Percentiles rank a stretch among this genome's conserved stretches.
Conservation (phyloP, 345 rosid species). For the Raphanus sativus region DNA sequence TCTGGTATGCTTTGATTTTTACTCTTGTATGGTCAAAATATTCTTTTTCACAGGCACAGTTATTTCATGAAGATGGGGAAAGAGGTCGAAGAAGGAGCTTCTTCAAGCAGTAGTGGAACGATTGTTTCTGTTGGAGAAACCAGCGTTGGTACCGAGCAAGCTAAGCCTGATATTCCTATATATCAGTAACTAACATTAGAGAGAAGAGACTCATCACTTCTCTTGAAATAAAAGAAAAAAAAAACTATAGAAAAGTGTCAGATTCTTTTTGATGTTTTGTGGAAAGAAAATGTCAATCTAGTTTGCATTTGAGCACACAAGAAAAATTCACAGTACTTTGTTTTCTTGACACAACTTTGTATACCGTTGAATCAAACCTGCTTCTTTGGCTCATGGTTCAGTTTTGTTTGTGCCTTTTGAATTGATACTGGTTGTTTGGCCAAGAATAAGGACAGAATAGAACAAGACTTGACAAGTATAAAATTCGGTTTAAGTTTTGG, state of each 20-base stretch:
- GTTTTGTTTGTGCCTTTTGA: conserved; percentile 6
- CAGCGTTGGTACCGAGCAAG: conserved; percentile 41
- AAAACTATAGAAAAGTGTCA: conserved; percentile 22
- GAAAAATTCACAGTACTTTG: conserved; percentile 20
- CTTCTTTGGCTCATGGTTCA: conserved; percentile 1
- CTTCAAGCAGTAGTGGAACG: conserved; percentile 40
- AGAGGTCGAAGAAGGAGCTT: conserved; percentile 54
- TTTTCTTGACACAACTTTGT: conserved; percentile 24
- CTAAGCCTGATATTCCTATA: conserved; percentile 75
- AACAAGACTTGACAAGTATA: neutral
- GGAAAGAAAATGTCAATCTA: conserved; percentile 22
- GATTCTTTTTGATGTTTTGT: conserved; percentile 20
- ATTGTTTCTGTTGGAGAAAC: conserved; percentile 49
- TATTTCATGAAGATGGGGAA: conserved; percentile 78
- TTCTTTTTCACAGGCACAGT: conserved; percentile 62
- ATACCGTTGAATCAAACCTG: conserved; percentile 17
- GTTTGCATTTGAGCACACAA: conserved; percentile 3
- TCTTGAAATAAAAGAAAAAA: conserved; percentile 27
- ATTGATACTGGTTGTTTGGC: neutral
- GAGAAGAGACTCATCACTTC: conserved; percentile 1
- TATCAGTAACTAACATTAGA: conserved; percentile 36
- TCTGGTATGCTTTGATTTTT: neutral
- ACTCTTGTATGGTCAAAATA: neutral
- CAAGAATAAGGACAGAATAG: neutral
- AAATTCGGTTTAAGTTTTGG: conserved; percentile 5